Base-by-base conservation (phyloP, 2,329 filamentous ascomycete genomes). In the Microsporum ferrugineum region DNA sequence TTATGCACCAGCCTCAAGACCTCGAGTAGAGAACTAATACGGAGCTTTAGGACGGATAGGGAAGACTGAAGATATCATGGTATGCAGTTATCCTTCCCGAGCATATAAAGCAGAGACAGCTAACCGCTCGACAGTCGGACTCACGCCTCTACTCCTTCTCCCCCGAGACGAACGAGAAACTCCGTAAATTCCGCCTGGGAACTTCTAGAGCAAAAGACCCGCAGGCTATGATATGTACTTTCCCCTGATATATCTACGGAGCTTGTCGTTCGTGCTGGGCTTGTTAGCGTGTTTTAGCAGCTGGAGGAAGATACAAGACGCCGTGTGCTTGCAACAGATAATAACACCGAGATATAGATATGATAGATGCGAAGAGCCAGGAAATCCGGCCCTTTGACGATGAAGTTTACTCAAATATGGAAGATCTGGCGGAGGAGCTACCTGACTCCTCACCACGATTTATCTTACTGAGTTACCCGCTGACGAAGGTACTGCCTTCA, bases 191-290 rank as follows among this genome's bases (percentile, higher is more conserved):
- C 78, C 88, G 94, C 58, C 82, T 99, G 33, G 85, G 87, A 31
- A 97, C 94, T 1, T 96, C 91, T 38, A 82, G 94, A 66, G 86
- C 90, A 59, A 92, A 87, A 72, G 85, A 87, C 55, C 88, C 91
- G 0, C 90, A 96, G 78, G 94, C 91, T 63, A 85, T 95, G 64
- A 95, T 99, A 68, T 97, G 94, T 97, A 88, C 76, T 86, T 81
- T 23, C 29, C 55, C 17, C 34, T 45, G 47, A 5, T 14, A 33
- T 39, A 36, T 53, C 43, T 33, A 33, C 29, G 17, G 17, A 23
- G 17, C 17, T 23, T 5, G 29, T 17, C 49, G 8, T 17, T 53
- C 47, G 17, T 53, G 23, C 8, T 23, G 17, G 17, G 17, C 17
- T 23, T 23, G 17, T 23, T 23, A 23, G 17, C 17, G 17, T 23